Percentiles rank a stretch among this genome's conserved stretches.
phyloP scores from a whole-genome alignment of 2,329 filamentous ascomycete genomes.

The Cadophora sp. region DNA sequence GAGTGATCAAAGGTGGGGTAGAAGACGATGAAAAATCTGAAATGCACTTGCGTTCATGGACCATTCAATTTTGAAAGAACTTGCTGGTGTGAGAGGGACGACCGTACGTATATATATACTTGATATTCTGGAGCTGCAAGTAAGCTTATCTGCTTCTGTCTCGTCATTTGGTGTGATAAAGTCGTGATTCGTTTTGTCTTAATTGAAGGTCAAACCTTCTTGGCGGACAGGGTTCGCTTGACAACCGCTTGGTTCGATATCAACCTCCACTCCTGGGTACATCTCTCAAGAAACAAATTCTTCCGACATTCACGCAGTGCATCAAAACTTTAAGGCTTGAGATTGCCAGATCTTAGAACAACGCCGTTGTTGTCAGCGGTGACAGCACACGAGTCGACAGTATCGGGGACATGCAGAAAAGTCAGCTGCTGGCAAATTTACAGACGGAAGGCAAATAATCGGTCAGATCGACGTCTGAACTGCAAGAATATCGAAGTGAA shows the following conservation, averaged over 20 bases:
- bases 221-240: conserved; percentile 6
- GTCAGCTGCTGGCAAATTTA: no score
- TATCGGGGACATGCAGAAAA: no score
- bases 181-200: neutral
- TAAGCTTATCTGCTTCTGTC: neutral
- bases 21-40: neutral
- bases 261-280: neutral
- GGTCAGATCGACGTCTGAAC: no score
- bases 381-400: no score
- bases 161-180: neutral
- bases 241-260: no score
- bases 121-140: neutral
- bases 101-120: neutral
- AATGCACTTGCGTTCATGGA: neutral
- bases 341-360: no score
- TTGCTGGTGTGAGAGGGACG: neutral
- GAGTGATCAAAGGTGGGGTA: neutral
- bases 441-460: no score
- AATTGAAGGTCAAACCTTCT: neutral
- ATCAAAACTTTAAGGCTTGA: no score
- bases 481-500: no score
- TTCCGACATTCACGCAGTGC: neutral
- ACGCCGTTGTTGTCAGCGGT: no score
- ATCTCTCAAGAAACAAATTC: neutral
- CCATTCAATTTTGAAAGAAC: neutral